Base-by-base conservation (phyloP, 495 filamentous ascomycete species). In the Lasiosphaeriaceae sp. region DNA sequence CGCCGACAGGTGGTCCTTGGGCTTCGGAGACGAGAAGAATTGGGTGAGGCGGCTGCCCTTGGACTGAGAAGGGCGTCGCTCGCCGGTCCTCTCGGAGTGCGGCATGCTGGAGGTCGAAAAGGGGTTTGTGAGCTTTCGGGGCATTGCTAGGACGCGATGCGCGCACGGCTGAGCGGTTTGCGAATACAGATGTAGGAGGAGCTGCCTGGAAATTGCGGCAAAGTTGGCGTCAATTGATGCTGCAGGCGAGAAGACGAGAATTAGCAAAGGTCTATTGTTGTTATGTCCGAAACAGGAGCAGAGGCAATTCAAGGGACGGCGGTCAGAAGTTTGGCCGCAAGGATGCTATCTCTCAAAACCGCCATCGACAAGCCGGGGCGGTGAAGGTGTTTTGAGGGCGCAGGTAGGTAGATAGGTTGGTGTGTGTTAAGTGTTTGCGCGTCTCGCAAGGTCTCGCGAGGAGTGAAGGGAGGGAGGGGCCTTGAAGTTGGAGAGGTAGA, bases 1-100 rank as follows among this genome's bases (percentile, higher is more conserved):
- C 26, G 77, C 73, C 23, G 79, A 65, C 23, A 67, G 71, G 52
- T 78, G 75, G 51, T 83, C 79, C 65, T 86, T 90, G 52, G 81
- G 69, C 73, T 89, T 92, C 55, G 86, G 80, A 21, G 90, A 83
- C 17, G 84, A 81, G 72, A 86, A 86, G 70, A 86, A 80, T 62
- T 83, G 79, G 29, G 77, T 78, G 50, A 86, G 75, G 56, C 77
- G 78, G 54, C 79, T 83, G 62, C 74, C 80, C 61, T 79, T 80
- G 53, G 83, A 83, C 54, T 74, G 74, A n/a, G 83, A 84, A 20
- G 80, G 76, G 53, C 80, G 73, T 53, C 80, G 72, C 61, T 80
- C 75, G 46, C 57, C 72, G 31, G 64, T 46, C 66, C 63, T 73
- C 55, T 78, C 75, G 21, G 72, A 59, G 11, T 65, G 58, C 34